These are phyloP conservation scores for Moniliella sp. DNA, from an alignment of 1,284 basidiomycete genomes.

Conservation along the genomic window DNA sequence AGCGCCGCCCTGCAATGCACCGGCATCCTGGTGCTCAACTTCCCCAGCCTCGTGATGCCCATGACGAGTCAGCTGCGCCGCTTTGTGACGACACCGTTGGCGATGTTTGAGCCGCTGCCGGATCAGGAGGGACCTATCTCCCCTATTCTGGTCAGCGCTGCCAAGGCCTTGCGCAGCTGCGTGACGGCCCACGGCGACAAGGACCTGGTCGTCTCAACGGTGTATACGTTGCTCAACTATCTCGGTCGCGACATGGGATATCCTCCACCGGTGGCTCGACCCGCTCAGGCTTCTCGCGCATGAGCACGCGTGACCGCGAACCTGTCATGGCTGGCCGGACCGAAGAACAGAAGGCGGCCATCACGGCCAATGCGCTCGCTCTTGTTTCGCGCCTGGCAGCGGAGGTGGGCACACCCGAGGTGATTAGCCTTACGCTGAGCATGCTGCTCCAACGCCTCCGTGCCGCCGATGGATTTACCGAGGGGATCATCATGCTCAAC, in stretches of 20 bases:
- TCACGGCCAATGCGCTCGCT: conserved; percentile 63
- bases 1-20: conserved; percentile 63
- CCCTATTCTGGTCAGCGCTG: conserved; percentile 58
- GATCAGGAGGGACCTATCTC: conserved; percentile 49
- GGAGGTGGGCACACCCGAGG: conserved; percentile 16
- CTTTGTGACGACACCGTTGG: conserved; percentile 65
- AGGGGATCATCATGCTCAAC: conserved; percentile 73
- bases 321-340: no score
- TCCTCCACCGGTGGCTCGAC: conserved; percentile 39
- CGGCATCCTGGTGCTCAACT: conserved; percentile 59
- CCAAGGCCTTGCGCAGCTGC: conserved; percentile 69
- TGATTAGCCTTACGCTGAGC: conserved; percentile 41
- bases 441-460: conserved; percentile 75
- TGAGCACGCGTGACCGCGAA: no score
- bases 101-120: conserved; percentile 49
- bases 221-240: conserved; percentile 83
- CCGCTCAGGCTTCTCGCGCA: conserved; percentile 37
- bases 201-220: conserved; percentile 74
- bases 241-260: conserved; percentile 47
- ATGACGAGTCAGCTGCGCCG: conserved; percentile 63
- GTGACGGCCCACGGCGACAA: conserved; percentile 66
- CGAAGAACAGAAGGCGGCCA: conserved; percentile 63
- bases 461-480: conserved; percentile 59
- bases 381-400: conserved; percentile 23
- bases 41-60: conserved; percentile 52